Evolutionary conservation across 352 stramenopile genomes (phyloP).

Genomic region (Globisporangium mamillatum): DNA sequence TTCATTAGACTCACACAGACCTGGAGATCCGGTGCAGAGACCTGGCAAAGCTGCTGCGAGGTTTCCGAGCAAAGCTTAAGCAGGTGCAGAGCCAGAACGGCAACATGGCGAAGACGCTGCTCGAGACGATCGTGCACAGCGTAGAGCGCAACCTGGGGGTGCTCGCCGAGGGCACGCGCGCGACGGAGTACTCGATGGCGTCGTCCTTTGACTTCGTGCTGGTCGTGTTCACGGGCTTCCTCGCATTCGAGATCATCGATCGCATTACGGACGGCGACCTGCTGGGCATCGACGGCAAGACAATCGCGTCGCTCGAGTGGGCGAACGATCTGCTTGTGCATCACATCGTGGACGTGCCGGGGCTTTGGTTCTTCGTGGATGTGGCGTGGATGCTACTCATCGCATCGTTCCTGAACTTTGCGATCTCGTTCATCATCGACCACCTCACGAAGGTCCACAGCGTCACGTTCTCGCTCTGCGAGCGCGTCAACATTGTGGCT

Average conservation of each 20-base stretch:
- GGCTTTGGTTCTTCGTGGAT: constrained; percentile 53
- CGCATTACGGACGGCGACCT: constrained; percentile 92
- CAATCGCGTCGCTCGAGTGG: constrained; percentile 46
- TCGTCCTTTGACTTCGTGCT: constrained; percentile 87
- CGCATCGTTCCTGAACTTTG: constrained; percentile 24
- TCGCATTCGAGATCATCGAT: constrained; percentile 95
- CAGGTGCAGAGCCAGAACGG: constrained; percentile 79
- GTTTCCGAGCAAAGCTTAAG: constrained; percentile 89
- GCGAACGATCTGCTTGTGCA: constrained; percentile 43
- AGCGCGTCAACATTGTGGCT: constrained; percentile 48
- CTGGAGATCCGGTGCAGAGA: constrained; percentile 92
- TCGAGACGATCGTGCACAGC: constrained; percentile 57
- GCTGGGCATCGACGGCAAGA: constrained; percentile 60
- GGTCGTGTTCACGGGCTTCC: constrained; percentile 88
- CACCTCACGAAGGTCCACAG: constrained; percentile 38
- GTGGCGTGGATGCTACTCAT: constrained; percentile 48
- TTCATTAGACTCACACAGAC: constrained; percentile 50
- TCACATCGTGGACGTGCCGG: constrained; percentile 35
- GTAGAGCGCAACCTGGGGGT: constrained; percentile 66
- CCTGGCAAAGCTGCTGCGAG: constrained; percentile 90
- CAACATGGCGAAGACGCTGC: constrained; percentile 70
- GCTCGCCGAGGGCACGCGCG: constrained; percentile 49
- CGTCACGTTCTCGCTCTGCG: constrained; percentile 39
- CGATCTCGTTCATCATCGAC: constrained; percentile 38
- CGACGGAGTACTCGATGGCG: constrained; percentile 64